Evolutionary conservation across 2,329 filamentous ascomycete genomes (phyloP).

Genomic region (Colletotrichum sp.): DNA sequence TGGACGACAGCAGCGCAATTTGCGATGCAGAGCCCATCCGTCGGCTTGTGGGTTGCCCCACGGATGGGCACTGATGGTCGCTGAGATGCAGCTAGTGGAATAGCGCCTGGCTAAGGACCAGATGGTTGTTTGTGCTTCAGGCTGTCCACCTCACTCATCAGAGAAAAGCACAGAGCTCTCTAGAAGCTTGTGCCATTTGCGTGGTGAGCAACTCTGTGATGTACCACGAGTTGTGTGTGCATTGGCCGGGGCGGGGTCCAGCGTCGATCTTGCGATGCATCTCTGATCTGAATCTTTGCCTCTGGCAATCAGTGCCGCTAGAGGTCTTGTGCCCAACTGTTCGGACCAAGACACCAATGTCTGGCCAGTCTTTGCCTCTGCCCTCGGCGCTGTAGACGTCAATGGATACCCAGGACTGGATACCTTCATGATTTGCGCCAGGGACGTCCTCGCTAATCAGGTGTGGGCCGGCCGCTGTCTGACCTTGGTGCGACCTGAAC

Average conservation of each 20-base stretch:
- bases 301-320: not conserved
- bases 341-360: not conserved
- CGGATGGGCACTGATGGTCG: conserved; percentile 12
- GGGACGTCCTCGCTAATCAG: conserved; percentile 23
- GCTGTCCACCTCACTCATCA: not conserved
- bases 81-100: conserved; percentile 8
- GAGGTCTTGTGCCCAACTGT: not conserved
- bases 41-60: conserved; percentile 14
- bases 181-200: not conserved
- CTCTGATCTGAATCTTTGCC: not conserved
- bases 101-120: not conserved
- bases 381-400: not conserved
- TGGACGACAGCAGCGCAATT: not conserved
- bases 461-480: conserved; percentile 11
- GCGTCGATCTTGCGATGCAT: not conserved
- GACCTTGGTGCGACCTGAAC: conserved; percentile 19
- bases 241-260: not conserved
- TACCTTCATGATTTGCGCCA: conserved; percentile 19
- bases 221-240: not conserved
- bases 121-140: conserved; percentile 11
- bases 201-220: not conserved
- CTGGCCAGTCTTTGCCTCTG: not conserved
- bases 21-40: not conserved
- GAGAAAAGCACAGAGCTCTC: not conserved
- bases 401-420: not conserved